Conservation (phyloP, 306 rosid genomes). For the Lathyrus sativus region DNA sequence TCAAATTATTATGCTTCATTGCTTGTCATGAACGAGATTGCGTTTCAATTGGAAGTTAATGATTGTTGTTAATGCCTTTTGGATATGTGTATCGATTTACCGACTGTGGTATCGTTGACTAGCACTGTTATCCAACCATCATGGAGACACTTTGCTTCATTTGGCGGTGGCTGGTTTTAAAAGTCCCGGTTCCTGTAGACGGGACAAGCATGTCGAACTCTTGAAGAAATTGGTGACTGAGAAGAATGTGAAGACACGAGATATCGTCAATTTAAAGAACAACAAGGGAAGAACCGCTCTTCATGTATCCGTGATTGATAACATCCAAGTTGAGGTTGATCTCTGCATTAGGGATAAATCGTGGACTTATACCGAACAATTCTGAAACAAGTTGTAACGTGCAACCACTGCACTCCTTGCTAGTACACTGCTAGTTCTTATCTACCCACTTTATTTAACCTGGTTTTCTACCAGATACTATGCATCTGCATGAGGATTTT, state of each 20-base stretch:
- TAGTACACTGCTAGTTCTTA: conserved; percentile 74
- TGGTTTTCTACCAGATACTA: conserved; percentile 97
- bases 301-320: conserved; percentile 69
- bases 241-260: conserved; percentile 42
- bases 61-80: no score
- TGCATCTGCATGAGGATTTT: conserved; percentile 93
- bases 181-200: conserved; percentile 75
- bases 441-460: conserved; percentile 83
- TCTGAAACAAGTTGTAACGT: no score
- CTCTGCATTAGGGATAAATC: no score
- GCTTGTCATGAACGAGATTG: no score
- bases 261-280: conserved; percentile 68
- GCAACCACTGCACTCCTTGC: conserved; percentile 73
- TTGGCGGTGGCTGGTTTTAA: conserved; percentile 86
- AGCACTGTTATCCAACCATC: conserved; percentile 52
- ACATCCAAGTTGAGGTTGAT: conserved; percentile 55
- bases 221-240: conserved; percentile 55
- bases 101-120: no score
- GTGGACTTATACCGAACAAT: no score
- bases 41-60: no score
- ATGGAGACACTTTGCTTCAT: conserved; percentile 88
- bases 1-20: no score
- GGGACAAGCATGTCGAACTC: conserved; percentile 75
- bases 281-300: conserved; percentile 83
- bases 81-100: no score